These are phyloP conservation scores for Fusarium buxicola DNA, from an alignment of 2,329 filamentous ascomycete genomes.

Conservation along the genomic window DNA sequence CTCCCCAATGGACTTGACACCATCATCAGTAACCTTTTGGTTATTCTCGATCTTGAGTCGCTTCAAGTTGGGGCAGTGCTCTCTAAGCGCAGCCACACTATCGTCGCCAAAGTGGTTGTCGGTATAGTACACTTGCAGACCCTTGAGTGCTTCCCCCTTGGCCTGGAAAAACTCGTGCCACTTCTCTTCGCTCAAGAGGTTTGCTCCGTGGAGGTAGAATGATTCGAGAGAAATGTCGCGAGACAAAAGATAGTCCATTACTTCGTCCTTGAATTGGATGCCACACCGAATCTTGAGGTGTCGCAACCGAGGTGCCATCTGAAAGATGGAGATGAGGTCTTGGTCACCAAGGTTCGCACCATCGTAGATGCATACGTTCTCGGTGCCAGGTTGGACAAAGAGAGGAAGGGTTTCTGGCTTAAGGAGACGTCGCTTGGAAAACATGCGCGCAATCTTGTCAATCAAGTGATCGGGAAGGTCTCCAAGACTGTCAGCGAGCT, in stretches of 20 bases:
- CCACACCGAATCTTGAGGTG: conserved; percentile 82
- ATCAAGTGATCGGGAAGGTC: conserved; percentile 66
- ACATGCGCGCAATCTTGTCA: conserved; percentile 69
- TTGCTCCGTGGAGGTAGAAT: conserved; percentile 85
- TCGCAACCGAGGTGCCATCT: conserved; percentile 75
- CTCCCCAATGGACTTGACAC: conserved; percentile 72
- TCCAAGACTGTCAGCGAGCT: conserved; percentile 71
- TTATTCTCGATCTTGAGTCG: conserved; percentile 87
- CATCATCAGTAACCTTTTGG: conserved; percentile 74
- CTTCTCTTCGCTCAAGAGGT: conserved; percentile 80
- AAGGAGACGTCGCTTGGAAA: conserved; percentile 70
- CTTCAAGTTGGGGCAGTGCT: conserved; percentile 73
- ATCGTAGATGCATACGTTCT: conserved; percentile 68
- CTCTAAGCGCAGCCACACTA: conserved; percentile 70
- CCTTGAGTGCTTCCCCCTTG: conserved; percentile 73
- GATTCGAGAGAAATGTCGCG: conserved; percentile 76
- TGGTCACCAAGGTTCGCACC: conserved; percentile 74
- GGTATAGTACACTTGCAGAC: conserved; percentile 83
- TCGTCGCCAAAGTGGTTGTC: conserved; percentile 85
- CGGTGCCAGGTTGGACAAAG: conserved; percentile 65
- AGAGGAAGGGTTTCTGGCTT: conserved; percentile 65
- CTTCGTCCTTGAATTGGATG: conserved; percentile 90
- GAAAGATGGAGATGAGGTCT: conserved; percentile 85
- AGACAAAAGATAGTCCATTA: conserved; percentile 82
- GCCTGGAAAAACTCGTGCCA: conserved; percentile 78